Base-by-base conservation (phyloP, 2,329 filamentous ascomycete genomes). In the Fusarium proliferatum region DNA sequence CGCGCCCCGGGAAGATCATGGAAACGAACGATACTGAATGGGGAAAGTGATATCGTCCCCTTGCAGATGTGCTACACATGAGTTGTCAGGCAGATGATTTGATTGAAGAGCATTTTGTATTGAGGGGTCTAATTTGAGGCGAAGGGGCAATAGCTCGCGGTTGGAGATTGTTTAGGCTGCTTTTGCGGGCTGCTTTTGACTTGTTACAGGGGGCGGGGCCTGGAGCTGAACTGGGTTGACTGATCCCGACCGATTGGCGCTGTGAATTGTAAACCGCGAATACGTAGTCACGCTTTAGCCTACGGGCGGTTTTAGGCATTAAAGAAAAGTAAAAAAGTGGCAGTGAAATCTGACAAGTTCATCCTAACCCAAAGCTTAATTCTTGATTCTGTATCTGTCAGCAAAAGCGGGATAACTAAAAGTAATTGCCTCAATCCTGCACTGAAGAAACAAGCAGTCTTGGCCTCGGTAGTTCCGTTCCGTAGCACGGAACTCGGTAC, bases 1-100 rank as follows among this genome's bases (percentile, higher is more conserved):
- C 26, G 39, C 58, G 57, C 38, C 62, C 38, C 30, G 30, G 58
- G 62, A 41, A 41, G 46, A 63, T 65, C 46, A 63, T n/a, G 16
- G 13, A 60, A 38, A 28, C 21, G 43, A n/a, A 6, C 53, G 39
- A 53, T 38, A 34, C 58, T 46, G 30, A 4, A 33, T 26, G 19
- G 19, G 56, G 58, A 63, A 65, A 41, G 46, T 51, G 41, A 46
- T 43, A 41, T 8, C 5, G 46, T 53, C 23, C 23, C 34, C 58
- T 53, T 62, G 46, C 57, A 64, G 57, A 28, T 39, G 11, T 45
- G 17, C 26, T 52, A n/a, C 13, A 26, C 51, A 36, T 45, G 56
- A 38, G 34, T 30, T 41, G 23, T 15, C 9, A n/a, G 5, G 34
- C n/a, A 46, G 34, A 34, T 36, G 26, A 45, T 36, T 21, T 41